These are phyloP conservation scores for Earliella scabrosa DNA, from an alignment of 1,284 basidiomycete genomes.

Conservation along the genomic window DNA sequence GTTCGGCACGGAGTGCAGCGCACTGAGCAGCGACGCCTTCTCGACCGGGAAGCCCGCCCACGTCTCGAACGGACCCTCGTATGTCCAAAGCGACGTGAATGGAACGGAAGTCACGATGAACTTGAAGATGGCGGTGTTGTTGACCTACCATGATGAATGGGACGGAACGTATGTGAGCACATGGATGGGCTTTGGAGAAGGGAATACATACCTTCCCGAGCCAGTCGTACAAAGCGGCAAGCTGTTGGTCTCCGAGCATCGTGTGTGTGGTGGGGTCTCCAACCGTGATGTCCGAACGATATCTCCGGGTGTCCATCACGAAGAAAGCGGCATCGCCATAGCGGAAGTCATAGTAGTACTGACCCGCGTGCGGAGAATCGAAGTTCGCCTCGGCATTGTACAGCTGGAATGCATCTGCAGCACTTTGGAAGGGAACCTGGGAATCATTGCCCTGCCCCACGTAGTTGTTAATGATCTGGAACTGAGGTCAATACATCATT, in stretches of 20 bases:
- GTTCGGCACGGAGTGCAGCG: slow-evolving; percentile 74
- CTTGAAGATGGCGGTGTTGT: slow-evolving; percentile 80
- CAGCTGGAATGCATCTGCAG: slow-evolving; percentile 64
- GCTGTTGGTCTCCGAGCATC: slow-evolving; percentile 77
- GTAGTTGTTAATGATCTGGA: slow-evolving; percentile 67
- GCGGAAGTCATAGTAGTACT: slow-evolving; percentile 68
- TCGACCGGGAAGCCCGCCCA: slow-evolving; percentile 77
- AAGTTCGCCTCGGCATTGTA: slow-evolving; percentile 76
- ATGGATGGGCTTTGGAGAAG: background rate
- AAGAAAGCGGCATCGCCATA: slow-evolving; percentile 80
- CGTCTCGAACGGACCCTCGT: slow-evolving; percentile 68
- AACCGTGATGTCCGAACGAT: slow-evolving; percentile 54
- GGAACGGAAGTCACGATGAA: slow-evolving; percentile 82
- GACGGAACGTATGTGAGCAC: no score
- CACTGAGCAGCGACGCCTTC: slow-evolving; percentile 58
- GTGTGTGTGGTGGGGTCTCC: slow-evolving; percentile 52
- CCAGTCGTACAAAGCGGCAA: slow-evolving; percentile 71
- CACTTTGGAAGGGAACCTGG: slow-evolving; percentile 59
- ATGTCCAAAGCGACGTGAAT: slow-evolving; percentile 78
- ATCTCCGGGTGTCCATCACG: slow-evolving; percentile 76
- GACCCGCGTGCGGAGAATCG: slow-evolving; percentile 48
- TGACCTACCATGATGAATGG: slow-evolving; percentile 48
- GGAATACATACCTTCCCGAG: slow-evolving; percentile 48
- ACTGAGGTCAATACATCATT: slow-evolving; percentile 7
- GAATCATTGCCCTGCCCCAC: slow-evolving; percentile 58